Evolutionary conservation across 1,284 basidiomycete genomes (phyloP), one percentile per base, ranked within the genome.

Genomic region (Leccinum pachyderme): DNA sequence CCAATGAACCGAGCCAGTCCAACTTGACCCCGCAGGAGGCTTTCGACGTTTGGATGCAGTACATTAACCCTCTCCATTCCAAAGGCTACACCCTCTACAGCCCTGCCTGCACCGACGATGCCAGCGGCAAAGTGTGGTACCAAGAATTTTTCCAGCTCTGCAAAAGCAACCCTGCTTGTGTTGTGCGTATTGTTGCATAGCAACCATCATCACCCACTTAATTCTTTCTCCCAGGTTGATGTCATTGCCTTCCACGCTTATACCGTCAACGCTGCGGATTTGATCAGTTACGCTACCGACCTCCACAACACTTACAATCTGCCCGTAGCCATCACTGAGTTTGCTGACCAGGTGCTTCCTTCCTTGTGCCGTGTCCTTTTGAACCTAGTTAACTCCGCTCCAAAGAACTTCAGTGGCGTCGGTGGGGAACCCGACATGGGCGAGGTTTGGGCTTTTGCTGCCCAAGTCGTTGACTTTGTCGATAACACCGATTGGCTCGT

Each of bases 81-180:
- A 44, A 77, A 29, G 90, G 89, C 18, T 86, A 85, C 69, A 62
- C 63, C 11, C 75, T 89, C 37, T 72, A 84, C 59, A 78, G 83
- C 28, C 89, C 92, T 27, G 86, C 89, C 25, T 80, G 80, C 56
- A 89, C 89, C 35, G 81, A 82, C 43, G 81, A 79, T 48, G 77
- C 81, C 2, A 66, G 67, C 41, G 91, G 89, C 29, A 65, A 71
- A 15, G 22, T 50, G 0, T 85, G 90, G 91, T 75, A 89, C 69
- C 24, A 75, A 47, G 55, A 78, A 18, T 92, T 92, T 73, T 66
- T 86, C 45, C 33, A 46, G 0, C 65, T 70, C 1, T 88, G 86
- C 64, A 28, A 51, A 1, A 29, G 50, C 1, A 3, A 0, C 4
- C 1, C 39, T 2, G 78, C 70, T 49, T 86, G 86, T 73, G 60